phyloP scores from a whole-genome alignment of 371 early-diverging fungal species.

The Mucor sp. region DNA sequence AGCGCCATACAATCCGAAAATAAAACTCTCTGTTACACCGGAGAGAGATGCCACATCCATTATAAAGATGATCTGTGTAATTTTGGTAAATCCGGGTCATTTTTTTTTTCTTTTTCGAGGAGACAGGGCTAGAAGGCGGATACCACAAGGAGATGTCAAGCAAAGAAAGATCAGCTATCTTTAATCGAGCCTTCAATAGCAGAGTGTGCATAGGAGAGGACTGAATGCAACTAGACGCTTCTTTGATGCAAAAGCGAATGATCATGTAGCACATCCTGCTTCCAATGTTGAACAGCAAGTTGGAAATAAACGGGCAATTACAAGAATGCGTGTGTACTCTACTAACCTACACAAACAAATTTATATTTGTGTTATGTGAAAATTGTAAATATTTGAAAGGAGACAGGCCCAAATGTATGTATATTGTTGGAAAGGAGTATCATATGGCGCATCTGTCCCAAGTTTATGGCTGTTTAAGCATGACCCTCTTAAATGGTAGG shows the following conservation, averaged over 20 bases:
- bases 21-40: not conserved
- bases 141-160: not conserved
- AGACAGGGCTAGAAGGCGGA: not conserved
- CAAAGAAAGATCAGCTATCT: not conserved
- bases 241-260: not conserved
- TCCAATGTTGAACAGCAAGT: not conserved
- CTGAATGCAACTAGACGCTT: not conserved
- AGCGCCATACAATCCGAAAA: not conserved
- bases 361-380: conserved; percentile 1
- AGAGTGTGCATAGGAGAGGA: not conserved
- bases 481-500: not conserved
- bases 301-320: not conserved
- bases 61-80: not conserved
- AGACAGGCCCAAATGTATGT: not conserved
- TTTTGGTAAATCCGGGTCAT: not conserved
- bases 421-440: not conserved
- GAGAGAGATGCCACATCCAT: not conserved
- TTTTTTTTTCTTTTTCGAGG: not conserved
- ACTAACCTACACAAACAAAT: conserved; percentile 1
- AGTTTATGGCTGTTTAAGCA: not conserved
- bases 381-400: not conserved
- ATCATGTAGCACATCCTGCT: not conserved
- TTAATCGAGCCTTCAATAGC: not conserved
- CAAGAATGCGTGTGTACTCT: not conserved
- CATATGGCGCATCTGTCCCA: not conserved